These are phyloP conservation scores for Helianthus tuberosus DNA, from an alignment of 129 eudicot genomes.

Conservation along the genomic window DNA sequence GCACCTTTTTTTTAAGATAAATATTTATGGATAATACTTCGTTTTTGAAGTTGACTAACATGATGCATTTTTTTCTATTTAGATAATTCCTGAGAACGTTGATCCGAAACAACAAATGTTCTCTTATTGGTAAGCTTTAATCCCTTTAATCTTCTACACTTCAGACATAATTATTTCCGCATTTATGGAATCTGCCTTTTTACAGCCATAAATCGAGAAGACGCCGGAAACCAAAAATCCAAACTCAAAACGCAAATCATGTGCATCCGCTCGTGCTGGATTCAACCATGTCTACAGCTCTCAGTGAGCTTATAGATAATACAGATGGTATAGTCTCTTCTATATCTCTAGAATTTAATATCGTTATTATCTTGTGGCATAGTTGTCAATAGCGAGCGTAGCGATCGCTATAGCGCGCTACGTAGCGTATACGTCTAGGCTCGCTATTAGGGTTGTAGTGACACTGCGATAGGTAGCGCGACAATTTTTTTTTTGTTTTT, in stretches of 20 bases:
- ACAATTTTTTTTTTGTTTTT: no score
- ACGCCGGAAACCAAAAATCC: slow-evolving; percentile 53
- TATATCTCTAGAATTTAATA: neutral
- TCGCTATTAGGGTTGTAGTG: no score
- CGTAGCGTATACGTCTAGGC: no score
- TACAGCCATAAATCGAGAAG: slow-evolving; percentile 59
- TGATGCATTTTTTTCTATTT: slow-evolving; percentile 18
- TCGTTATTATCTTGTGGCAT: neutral
- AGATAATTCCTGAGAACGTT: slow-evolving; percentile 71
- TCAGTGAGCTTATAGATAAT: slow-evolving; percentile 50
- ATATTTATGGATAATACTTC: neutral
- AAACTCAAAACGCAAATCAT: slow-evolving; percentile 52
- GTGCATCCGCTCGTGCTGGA: slow-evolving; percentile 68
- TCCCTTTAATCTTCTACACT: slow-evolving; percentile 2
- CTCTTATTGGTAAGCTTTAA: slow-evolving; percentile 59
- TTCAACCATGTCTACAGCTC: slow-evolving; percentile 50
- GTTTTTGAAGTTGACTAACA: neutral
- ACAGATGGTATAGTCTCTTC: slow-evolving; percentile 54
- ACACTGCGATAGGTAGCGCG: no score
- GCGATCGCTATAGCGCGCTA: no score
- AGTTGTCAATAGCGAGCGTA: no score
- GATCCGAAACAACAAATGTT: slow-evolving; percentile 76
- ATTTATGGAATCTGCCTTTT: slow-evolving; percentile 18
- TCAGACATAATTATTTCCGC: slow-evolving; percentile 2
- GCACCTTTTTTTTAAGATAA: neutral